These are phyloP conservation scores for Microcyclospora tardicrescens DNA, from an alignment of 2,329 filamentous ascomycete species.

Conservation along the genomic window DNA sequence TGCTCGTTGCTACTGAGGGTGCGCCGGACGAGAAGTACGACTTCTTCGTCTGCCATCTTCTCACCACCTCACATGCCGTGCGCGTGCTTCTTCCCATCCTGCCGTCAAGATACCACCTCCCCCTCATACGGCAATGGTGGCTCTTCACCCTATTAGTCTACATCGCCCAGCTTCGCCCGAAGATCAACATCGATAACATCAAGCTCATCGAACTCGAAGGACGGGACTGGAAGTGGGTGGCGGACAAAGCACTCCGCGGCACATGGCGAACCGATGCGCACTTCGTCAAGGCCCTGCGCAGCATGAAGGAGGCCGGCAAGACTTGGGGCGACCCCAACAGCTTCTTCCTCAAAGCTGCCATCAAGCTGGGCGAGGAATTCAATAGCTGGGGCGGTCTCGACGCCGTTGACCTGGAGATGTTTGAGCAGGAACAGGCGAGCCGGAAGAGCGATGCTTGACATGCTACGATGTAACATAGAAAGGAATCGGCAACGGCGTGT, in stretches of 20 bases:
- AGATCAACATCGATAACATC: constrained; percentile 54
- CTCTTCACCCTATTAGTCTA: constrained; percentile 68
- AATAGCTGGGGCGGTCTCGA: constrained; percentile 49
- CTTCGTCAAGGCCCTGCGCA: constrained; percentile 69
- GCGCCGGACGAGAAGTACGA: constrained; percentile 51
- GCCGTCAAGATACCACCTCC: constrained; percentile 57
- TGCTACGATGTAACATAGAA: no score
- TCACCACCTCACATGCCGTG: constrained; percentile 79
- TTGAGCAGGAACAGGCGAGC: not conserved
- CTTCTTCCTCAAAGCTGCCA: constrained; percentile 53
- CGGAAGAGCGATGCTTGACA: no score
- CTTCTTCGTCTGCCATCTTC: constrained; percentile 68
- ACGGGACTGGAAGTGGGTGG: constrained; percentile 65
- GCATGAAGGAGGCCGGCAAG: constrained; percentile 59
- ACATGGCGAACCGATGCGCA: constrained; percentile 60
- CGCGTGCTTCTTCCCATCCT: constrained; percentile 72
- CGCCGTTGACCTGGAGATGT: constrained; percentile 8
- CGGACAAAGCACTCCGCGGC: constrained; percentile 56
- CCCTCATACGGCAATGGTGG: constrained; percentile 79
- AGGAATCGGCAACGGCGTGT: no score
- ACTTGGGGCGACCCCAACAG: constrained; percentile 62
- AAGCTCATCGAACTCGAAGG: constrained; percentile 46
- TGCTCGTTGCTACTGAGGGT: constrained; percentile 45
- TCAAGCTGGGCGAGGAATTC: constrained; percentile 63
- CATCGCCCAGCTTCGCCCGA: constrained; percentile 59